Conservation (phyloP, 192 early-diverging fungal species). For the Piromyces finnis region DNA sequence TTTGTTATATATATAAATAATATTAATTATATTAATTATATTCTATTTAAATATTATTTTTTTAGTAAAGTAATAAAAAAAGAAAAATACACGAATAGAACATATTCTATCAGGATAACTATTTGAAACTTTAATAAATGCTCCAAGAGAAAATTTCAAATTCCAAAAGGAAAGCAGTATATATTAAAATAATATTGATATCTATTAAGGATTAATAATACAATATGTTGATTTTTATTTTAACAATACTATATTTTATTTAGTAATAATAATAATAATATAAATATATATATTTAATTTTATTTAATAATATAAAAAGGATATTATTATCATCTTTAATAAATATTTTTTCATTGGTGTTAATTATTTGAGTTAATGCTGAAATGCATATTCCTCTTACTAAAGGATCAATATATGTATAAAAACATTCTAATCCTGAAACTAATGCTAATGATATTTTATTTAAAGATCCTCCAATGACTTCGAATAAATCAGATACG, state of each 20-base stretch:
- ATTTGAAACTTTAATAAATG: constrained; percentile 17
- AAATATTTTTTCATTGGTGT: constrained; percentile 29
- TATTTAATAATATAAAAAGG: background rate
- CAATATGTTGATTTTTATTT: no score
- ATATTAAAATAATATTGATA: background rate
- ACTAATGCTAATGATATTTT: constrained; percentile 26
- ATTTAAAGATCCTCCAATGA: constrained; percentile 18
- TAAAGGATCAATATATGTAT: constrained; percentile 21
- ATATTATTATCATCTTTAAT: constrained; percentile 28
- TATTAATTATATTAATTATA: no score
- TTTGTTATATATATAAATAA: no score
- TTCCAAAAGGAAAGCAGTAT: constrained; percentile 32
- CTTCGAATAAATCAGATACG: constrained; percentile 24
- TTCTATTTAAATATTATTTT: no score
- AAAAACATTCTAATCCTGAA: constrained; percentile 37
- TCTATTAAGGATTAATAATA: no score
- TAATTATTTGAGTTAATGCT: constrained; percentile 24
- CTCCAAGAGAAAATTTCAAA: constrained; percentile 25
- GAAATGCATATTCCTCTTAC: constrained; percentile 29
- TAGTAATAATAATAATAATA: no score
- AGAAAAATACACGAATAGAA: background rate
- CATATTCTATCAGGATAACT: constrained; percentile 23
- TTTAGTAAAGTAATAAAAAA: no score
- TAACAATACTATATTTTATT: no score
- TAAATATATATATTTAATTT: no score